Percentiles rank a stretch among this genome's conserved stretches.
phyloP scores from a whole-genome alignment of 352 stramenopile genomes.

The Phytophthora idaei region DNA sequence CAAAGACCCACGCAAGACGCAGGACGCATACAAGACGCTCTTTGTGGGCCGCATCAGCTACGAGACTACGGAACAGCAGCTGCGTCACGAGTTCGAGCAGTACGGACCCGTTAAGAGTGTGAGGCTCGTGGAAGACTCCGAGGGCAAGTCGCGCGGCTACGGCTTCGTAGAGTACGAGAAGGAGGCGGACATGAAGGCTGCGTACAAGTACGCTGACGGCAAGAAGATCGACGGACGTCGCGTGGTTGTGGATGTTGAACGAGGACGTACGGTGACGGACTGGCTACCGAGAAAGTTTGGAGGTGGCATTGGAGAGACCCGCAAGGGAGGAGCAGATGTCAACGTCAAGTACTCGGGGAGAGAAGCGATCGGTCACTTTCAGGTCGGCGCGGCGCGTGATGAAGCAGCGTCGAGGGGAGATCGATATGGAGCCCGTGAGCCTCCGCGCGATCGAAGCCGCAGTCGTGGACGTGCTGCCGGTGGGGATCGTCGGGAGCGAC shows the following conservation, averaged over 20 bases:
- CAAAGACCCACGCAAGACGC: constrained; percentile 69
- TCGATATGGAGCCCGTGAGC: constrained; percentile 38
- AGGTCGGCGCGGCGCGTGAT: constrained; percentile 41
- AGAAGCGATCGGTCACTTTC: constrained; percentile 46
- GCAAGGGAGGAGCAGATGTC: constrained; percentile 75
- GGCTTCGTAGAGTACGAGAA: constrained; percentile 99
- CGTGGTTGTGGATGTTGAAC: constrained; percentile 98
- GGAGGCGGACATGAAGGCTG: constrained; percentile 96
- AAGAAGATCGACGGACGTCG: constrained; percentile 96
- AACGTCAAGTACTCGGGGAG: constrained; percentile 89
- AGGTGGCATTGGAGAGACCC: constrained; percentile 92
- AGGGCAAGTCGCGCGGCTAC: constrained; percentile 95
- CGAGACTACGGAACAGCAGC: constrained; percentile 97
- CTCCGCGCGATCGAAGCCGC: constrained; percentile 39
- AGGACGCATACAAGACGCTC: constrained; percentile 97
- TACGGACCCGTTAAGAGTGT: constrained; percentile 93
- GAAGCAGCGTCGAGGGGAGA: constrained; percentile 34
- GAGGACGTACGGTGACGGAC: constrained; percentile 96
- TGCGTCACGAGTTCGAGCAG: constrained; percentile 96
- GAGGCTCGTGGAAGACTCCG: constrained; percentile 83
- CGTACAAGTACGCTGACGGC: constrained; percentile 94
- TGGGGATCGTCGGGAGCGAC: constrained; percentile 40
- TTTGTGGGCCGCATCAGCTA: constrained; percentile 98
- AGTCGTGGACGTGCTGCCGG: constrained; percentile 46
- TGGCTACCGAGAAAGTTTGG: constrained; percentile 96